Conservation (phyloP, 352 stramenopile genomes). For the Pythium periplocum region DNA sequence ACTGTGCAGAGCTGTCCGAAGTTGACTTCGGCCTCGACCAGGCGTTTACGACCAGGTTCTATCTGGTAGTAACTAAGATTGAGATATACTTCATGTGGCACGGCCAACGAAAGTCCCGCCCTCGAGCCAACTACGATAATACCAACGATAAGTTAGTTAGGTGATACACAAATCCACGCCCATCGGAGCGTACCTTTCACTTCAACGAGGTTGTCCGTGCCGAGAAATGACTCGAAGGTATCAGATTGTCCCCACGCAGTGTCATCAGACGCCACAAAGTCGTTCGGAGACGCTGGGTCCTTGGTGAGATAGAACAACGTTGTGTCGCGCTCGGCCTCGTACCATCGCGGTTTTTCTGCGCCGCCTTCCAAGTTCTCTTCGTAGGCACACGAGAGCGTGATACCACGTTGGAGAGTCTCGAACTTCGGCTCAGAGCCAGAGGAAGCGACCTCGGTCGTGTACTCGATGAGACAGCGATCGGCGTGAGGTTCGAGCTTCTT, state of each 20-base stretch:
- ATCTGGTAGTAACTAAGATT: slow-evolving; percentile 83
- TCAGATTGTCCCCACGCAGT: slow-evolving; percentile 55
- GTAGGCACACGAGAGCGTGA: slow-evolving; percentile 89
- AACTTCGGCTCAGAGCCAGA: slow-evolving; percentile 4
- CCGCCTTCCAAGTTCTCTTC: slow-evolving; percentile 81
- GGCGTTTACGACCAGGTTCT: slow-evolving; percentile 46
- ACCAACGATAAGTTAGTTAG: background rate
- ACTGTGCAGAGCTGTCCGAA: slow-evolving; percentile 77
- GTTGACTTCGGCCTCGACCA: slow-evolving; percentile 60
- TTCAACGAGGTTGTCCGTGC: slow-evolving; percentile 65
- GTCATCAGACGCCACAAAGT: slow-evolving; percentile 39
- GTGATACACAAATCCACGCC: too few species aligned
- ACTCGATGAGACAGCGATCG: slow-evolving; percentile 73
- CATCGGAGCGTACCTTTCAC: slow-evolving; percentile 45
- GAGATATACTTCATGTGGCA: slow-evolving; percentile 68
- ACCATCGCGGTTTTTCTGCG: slow-evolving; percentile 82
- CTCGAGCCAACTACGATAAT: slow-evolving; percentile 29
- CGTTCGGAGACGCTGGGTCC: slow-evolving; percentile 48
- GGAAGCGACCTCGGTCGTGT: slow-evolving; percentile 27
- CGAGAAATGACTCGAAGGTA: slow-evolving; percentile 39
- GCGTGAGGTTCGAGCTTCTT: slow-evolving; percentile 76
- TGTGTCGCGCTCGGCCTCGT: slow-evolving; percentile 68
- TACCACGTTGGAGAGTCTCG: slow-evolving; percentile 42
- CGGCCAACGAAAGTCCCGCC: slow-evolving; percentile 37
- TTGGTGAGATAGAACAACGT: slow-evolving; percentile 88